Evolutionary conservation across 495 filamentous ascomycete species (phyloP).

Genomic region (Aspergillus homomorphus): DNA sequence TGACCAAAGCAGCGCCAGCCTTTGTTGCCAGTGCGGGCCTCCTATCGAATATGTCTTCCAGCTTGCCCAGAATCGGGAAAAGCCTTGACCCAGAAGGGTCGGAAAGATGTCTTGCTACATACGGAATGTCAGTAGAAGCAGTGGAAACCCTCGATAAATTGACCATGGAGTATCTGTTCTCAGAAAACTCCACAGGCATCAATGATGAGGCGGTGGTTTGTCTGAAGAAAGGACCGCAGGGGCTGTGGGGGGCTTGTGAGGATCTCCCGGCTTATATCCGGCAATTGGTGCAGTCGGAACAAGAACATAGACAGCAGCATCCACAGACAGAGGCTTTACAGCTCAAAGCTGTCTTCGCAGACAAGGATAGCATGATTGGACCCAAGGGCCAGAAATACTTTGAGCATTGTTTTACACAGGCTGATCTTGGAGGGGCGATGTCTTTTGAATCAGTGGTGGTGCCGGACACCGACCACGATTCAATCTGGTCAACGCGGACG

Average conservation of each 20-base stretch:
- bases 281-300: not conserved
- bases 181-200: not conserved
- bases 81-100: not conserved
- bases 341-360: not conserved
- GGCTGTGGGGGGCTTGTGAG: conserved; percentile 2
- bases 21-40: not conserved
- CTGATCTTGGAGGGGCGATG: not conserved
- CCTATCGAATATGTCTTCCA: not conserved
- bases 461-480: not conserved
- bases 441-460: not conserved
- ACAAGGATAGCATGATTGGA: not conserved
- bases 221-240: not conserved
- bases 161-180: not conserved
- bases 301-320: not conserved
- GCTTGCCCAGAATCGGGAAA: not conserved
- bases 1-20: not conserved
- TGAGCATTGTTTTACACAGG: not conserved
- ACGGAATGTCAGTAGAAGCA: not conserved
- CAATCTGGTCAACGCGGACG: not conserved
- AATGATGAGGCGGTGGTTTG: conserved; percentile 3
- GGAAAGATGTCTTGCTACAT: not conserved
- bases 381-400: not conserved
- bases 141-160: not conserved
- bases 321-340: not conserved
- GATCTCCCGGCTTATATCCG: conserved; percentile 1